These are phyloP conservation scores for Strigomonas culicis DNA, from an alignment of 208 protist species.

Conservation along the genomic window DNA sequence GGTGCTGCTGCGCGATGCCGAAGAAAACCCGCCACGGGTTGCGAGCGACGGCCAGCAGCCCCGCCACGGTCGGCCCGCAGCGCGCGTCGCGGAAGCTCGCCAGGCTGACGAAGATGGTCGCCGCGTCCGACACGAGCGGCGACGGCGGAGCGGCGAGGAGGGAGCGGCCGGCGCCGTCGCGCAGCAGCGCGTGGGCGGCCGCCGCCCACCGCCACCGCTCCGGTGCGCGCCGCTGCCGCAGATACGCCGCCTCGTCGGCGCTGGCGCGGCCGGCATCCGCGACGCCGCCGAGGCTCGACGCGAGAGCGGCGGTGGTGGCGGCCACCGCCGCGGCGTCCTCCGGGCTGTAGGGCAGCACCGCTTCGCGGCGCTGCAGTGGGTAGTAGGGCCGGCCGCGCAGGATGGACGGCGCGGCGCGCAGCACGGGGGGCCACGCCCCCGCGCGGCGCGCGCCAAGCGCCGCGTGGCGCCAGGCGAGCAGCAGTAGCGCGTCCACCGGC, in stretches of 20 bases:
- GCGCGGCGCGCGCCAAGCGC: too few species aligned
- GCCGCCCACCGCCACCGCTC: too few species aligned
- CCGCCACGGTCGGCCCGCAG: slow-evolving; percentile 69
- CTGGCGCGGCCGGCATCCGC: slow-evolving; percentile 6
- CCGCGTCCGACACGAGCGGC: too few species aligned
- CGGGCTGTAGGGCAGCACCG: slow-evolving; percentile 22
- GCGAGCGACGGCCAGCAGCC: slow-evolving; percentile 63
- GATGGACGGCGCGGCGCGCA: slow-evolving; percentile 27
- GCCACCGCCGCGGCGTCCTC: slow-evolving; percentile 22
- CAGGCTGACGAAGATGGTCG: slow-evolving; percentile 89
- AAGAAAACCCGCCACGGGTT: slow-evolving; percentile 67
- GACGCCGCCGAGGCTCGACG: slow-evolving; percentile 14
- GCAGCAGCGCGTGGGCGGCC: too few species aligned
- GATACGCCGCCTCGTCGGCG: too few species aligned
- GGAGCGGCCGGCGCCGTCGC: too few species aligned
- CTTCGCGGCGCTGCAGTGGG: slow-evolving; percentile 41
- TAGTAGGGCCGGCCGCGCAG: slow-evolving; percentile 48
- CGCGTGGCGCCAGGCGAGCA: too few species aligned
- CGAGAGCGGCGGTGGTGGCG: slow-evolving; percentile 43
- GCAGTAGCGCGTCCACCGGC: too few species aligned
- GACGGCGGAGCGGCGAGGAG: too few species aligned
- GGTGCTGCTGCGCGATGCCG: slow-evolving; percentile 80
- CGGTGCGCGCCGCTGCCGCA: too few species aligned
- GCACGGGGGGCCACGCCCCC: too few species aligned
- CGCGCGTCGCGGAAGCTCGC: slow-evolving; percentile 87